Evolutionary conservation across 2,329 filamentous ascomycete species (phyloP), one percentile per base, ranked within the genome.

Genomic region (Stagonosporopsis chrysanthemi): DNA sequence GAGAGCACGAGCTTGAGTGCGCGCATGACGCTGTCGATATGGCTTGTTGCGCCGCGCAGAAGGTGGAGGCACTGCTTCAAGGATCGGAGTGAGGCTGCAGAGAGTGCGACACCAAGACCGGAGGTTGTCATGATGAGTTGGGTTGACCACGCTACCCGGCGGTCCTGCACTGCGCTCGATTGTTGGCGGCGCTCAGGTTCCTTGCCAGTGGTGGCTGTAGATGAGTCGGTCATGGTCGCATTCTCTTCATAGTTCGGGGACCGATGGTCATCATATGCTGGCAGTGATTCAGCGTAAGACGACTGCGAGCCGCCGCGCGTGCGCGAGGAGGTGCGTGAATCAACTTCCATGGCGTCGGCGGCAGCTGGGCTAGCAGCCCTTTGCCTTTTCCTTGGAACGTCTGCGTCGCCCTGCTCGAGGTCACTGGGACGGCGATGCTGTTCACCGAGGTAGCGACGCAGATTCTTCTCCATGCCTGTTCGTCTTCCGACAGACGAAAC

Each of bases 41-140:
- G 90, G 6, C 86, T 87, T 60, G 96, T 96, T 1, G 91, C 91
- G 83, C 88, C 90, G 24, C 88, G 85, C 43, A 98, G 81, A 83
- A 92, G 90, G 23, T 84, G 84, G 2, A 98, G 80, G 62, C 93
- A 97, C 68, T 92, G 94, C 67, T 91, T 92, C 39, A 99, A 80
- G 60, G 90, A 95, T 48, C 88, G 86, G 8, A 97, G 80, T 22
- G 91, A 96, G 69, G 95, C 90, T 17, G 96, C 90, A 68, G 90
- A 96, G 84, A 99, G 92, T 1, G 95, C 92, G 15, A 96, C 89
- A 62, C 92, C 92, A 0, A 98, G 83, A 0, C 92, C 94, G 0
- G 92, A 96, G 0, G 94, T 97, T 5, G 91, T 93, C 74, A 96
- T 90, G 64, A 97, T 90, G 17, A 97, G 81, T 14, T 92, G 88